Evolutionary conservation across 2,329 filamentous ascomycete genomes (phyloP).

Genomic region (Canariomyces notabilis): DNA sequence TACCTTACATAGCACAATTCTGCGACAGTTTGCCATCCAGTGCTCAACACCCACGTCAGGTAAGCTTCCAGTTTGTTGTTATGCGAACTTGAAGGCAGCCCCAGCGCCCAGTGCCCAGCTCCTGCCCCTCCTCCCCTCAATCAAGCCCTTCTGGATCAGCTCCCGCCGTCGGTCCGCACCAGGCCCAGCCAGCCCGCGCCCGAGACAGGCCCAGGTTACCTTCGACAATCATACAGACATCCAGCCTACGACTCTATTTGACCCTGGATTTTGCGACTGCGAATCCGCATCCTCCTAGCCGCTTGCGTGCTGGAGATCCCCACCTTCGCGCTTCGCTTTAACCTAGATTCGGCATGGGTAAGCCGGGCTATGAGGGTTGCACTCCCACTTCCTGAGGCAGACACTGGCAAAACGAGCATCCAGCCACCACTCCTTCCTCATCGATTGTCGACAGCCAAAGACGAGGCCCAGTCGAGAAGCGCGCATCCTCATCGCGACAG

Average conservation of each 20-base stretch:
- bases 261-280: conserved; percentile 1
- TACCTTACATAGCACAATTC: too few species aligned
- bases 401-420: conserved; percentile 1
- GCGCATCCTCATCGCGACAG: conserved; percentile 15
- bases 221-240: conserved; percentile 17
- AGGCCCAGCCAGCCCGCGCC: conserved; percentile 8
- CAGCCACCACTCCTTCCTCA: conserved; percentile 12
- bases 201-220: conserved; percentile 10
- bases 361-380: not conserved
- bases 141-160: conserved; percentile 8
- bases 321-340: not conserved
- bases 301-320: not conserved
- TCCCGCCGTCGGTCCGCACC: conserved; percentile 4
- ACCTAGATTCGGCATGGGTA: not conserved
- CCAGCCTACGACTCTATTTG: not conserved
- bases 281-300: not conserved
- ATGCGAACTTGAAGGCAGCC: too few species aligned
- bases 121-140: conserved; percentile 7
- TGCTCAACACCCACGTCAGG: conserved; percentile 2
- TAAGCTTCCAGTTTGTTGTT: too few species aligned
- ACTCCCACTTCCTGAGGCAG: conserved; percentile 3
- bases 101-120: not conserved
- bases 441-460: conserved; percentile 9
- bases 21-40: not conserved
- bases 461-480: conserved; percentile 12